Conservation (phyloP, 1,284 basidiomycete species). For the Gastroboletus turbinatus region DNA sequence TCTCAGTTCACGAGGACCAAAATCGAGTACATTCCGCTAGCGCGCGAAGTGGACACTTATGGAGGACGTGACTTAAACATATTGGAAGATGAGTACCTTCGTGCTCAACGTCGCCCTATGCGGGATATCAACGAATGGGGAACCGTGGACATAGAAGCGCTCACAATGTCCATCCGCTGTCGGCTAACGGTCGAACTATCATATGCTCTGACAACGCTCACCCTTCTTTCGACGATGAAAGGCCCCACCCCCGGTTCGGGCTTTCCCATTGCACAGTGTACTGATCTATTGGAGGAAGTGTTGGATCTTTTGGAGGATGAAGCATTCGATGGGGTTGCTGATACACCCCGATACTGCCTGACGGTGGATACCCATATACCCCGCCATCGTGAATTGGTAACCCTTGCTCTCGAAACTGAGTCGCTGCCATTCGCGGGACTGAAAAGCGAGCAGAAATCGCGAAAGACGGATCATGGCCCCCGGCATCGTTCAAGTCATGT, state of each 20-base stretch:
- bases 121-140: constrained; percentile 82
- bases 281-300: constrained; percentile 84
- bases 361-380: constrained; percentile 41
- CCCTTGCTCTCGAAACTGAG: constrained; percentile 56
- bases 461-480: constrained; percentile 48
- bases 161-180: constrained; percentile 89
- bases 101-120: constrained; percentile 53
- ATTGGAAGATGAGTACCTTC: constrained; percentile 65
- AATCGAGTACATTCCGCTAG: constrained; percentile 88
- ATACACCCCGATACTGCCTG: constrained; percentile 35
- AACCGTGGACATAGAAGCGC: constrained; percentile 82
- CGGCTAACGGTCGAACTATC: constrained; percentile 82
- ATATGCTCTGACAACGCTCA: constrained; percentile 88
- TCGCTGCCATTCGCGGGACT: constrained; percentile 58
- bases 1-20: constrained; percentile 67
- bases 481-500: constrained; percentile 66
- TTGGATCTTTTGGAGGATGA: constrained; percentile 85
- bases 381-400: constrained; percentile 66
- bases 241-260: constrained; percentile 58
- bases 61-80: constrained; percentile 82
- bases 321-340: constrained; percentile 64
- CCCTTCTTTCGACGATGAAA: constrained; percentile 80
- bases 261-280: constrained; percentile 75
- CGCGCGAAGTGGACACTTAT: constrained; percentile 73
- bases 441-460: constrained; percentile 45